Base-by-base conservation (phyloP, 148 eudicot species). In the Rhododendron williamsianum region DNA sequence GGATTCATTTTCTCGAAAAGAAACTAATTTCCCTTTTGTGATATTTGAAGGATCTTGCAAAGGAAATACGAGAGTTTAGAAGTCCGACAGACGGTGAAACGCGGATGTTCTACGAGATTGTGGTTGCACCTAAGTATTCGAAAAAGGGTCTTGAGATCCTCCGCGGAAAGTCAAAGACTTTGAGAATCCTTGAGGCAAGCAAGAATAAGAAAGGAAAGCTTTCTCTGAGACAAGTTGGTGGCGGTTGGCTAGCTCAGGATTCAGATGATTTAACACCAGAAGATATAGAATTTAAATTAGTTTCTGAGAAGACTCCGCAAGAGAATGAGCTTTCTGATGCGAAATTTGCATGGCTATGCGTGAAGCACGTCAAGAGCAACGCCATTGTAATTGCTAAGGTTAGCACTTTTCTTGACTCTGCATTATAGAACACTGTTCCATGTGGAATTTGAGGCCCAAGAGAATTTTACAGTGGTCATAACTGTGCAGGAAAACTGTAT, bases 81-180 rank as follows among this genome's bases (percentile, higher is more conserved):
- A 97, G 99, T 87, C 99, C 99, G 78, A 97, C 98, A 18, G 98
- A 97, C 81, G 96, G 94, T 67, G 95, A 93, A 88, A 97, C 97
- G 77, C 94, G 98, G 83, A 97, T 97, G 99, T 97, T 97, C 86
- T 97, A 97, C 87, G 99, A 97, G 91, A 97, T 97, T 74, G 98
- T 95, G 67, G 95, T 95, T 88, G 99, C 99, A 38, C 98, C 99
- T 41, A 93, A 91, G 88, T 95, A 93, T 82, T 79, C 98, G 4
- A 63, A 91, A 74, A 95, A 93, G 87, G 99, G 98, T 81, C 98
- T 97, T 74, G 98, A 95, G 88, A 90, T 95, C 86, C 98, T 97
- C 13, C 92, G 98, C 81, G 98, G 98, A 79, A 97, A 97, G 90
- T 97, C 99, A 30, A 97, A 97, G 89, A 93, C 95, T 80, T 87